A percentile compares a stretch with the other conserved stretches of the same genome.
Conservation (phyloP, 1,139 yeast species). For the Sugiyamaella sp. region DNA sequence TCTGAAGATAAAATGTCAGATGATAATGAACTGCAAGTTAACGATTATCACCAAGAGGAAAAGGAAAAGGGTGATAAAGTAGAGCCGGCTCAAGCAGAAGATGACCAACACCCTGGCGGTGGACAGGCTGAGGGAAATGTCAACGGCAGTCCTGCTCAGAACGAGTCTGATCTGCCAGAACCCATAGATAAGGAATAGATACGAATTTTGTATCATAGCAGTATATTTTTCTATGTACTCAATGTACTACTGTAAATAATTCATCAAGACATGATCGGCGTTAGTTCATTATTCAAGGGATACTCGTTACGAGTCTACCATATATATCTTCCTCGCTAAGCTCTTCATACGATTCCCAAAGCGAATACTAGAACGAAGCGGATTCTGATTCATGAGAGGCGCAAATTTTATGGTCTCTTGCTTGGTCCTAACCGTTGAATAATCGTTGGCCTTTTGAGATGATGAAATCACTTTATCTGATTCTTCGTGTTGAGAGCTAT, state of each 20-base stretch:
- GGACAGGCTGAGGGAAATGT: background rate
- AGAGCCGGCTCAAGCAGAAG: background rate
- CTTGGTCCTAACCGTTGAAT: background rate
- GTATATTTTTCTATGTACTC: too few species aligned
- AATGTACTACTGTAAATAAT: background rate
- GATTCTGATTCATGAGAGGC: background rate
- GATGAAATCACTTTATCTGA: too few species aligned
- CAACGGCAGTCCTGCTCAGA: background rate
- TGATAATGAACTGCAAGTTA: background rate
- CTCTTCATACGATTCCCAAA: background rate
- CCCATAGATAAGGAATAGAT: constrained; percentile 3
- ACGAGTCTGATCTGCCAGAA: background rate
- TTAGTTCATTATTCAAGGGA: background rate
- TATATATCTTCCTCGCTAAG: background rate
- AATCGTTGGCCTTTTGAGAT: background rate
- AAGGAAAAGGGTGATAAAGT: background rate
- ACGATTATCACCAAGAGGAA: background rate
- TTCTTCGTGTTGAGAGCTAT: too few species aligned
- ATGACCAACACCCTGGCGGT: background rate
- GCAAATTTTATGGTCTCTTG: background rate
- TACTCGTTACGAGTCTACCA: background rate
- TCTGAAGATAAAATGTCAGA: too few species aligned
- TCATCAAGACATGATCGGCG: background rate
- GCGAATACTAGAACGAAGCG: background rate
- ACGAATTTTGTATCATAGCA: background rate